A percentile compares a stretch with the other conserved stretches of the same genome.
Evolutionary conservation across 1,139 yeast genomes (phyloP).

Genomic region (Hyphopichia wangnamkhiaoensis): DNA sequence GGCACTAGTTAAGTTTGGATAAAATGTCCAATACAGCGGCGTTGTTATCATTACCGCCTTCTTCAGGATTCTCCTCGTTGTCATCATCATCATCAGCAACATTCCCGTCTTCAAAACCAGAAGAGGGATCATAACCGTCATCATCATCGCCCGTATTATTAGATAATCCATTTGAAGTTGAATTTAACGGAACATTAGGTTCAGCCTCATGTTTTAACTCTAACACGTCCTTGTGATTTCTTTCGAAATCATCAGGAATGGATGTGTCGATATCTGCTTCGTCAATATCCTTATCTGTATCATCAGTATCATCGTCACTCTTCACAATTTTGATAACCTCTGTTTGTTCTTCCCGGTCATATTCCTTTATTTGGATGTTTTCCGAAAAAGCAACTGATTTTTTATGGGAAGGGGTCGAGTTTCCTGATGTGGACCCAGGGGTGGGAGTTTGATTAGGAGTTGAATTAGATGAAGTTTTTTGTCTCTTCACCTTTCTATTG

Average conservation of each 20-base stretch:
- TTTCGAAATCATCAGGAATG: constrained; percentile 16
- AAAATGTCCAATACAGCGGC: constrained; percentile 32
- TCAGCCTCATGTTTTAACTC: constrained; percentile 31
- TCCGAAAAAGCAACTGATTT: constrained; percentile 50
- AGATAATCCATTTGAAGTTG: too few relatives aligned
- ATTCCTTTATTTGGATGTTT: constrained; percentile 47
- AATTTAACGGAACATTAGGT: constrained; percentile 6
- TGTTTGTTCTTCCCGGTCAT: constrained; percentile 36
- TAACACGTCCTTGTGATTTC: constrained; percentile 32
- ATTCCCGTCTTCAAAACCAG: constrained; percentile 9
- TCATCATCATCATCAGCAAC: constrained; percentile 14
- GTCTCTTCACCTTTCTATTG: constrained; percentile 15
- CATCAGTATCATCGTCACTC: constrained; percentile 23
- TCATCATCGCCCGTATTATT: constrained; percentile 18
- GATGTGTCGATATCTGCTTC: constrained; percentile 17
- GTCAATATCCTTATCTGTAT: constrained; percentile 18
- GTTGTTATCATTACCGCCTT: constrained; percentile 5
- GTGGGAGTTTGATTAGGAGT: constrained; percentile 6
- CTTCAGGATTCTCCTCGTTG: constrained; percentile 9
- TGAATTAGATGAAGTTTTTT: constrained; percentile 15
- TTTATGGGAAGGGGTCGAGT: constrained; percentile 28
- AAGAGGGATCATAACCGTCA: constrained; percentile 17
- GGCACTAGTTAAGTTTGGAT: constrained; percentile 24
- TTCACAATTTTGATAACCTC: constrained; percentile 20
- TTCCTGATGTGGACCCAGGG: constrained; percentile 23